Evolutionary conservation across 1,284 basidiomycete genomes (phyloP), one percentile per base, ranked within the genome.

Genomic region (Irpex lacteus): DNA sequence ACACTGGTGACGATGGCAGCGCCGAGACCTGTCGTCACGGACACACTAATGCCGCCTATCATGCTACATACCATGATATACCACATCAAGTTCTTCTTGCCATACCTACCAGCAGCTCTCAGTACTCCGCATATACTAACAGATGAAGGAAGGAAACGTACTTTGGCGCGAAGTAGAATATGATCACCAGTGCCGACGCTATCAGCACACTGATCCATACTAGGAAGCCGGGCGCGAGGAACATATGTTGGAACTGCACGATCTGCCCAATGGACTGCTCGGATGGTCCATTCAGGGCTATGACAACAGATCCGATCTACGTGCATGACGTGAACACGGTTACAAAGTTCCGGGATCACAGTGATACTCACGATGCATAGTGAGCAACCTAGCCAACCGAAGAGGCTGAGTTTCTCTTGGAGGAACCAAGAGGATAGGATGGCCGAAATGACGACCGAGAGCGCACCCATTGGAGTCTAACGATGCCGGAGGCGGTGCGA

Each of bases 21-120:
- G 44, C 97, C 97, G 19, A 99, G 85, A 40, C 97, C 97, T 53
- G 95, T 96, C 2, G 96, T 98, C 65, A 97, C 96, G 70, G 93
- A 96, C 70, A 99, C 97, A 67, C 91, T 95, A 65, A 99, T 91
- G 1, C 98, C 97, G 34, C 97, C 97, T 72, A 98, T 98, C 82
- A 98, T 89, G 68, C 92, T 95, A 78, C 97, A 99, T 47, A 98
- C 92, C 54, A 85, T 80, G 70, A 98, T 96, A 77, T 98, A 98
- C 85, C 96, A 96, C 67, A 99, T 78, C 96, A 98, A 98, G 73
- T 88, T 92, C 78, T 90, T 90, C 78, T 92, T 96, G 62, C 97
- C 97, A 75, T 93, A 95, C 71, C 89, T 88, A 54, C 66, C 34
- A 15, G 21, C 44, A 38, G 11, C 4, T 13, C 19, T 50, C 32